Evolutionary conservation across 2,329 filamentous ascomycete genomes (phyloP), one percentile per base, ranked within the genome.

Genomic region (Davidsoniella neocaledoniae): DNA sequence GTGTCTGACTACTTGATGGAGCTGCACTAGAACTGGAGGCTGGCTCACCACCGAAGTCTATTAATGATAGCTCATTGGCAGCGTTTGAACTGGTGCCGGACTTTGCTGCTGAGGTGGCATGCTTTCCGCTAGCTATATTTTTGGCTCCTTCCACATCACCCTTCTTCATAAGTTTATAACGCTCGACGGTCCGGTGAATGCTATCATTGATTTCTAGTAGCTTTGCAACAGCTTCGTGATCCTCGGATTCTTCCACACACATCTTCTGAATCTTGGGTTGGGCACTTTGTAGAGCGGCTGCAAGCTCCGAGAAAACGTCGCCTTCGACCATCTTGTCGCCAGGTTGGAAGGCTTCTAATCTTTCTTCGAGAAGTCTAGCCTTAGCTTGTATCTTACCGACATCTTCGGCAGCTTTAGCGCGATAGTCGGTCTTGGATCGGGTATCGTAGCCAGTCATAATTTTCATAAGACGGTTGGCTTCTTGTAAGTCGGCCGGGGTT

Each of bases 261-360:
- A 98, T 98, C 67, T 86, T 95, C 63, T 96, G 90, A 56, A 98
- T 96, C 69, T 98, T 98, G 7, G 91, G 91, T 59, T 98, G 91
- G 2, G 91, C 91, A 60, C 83, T 95, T 63, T 86, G 85, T 43
- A 98, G 72, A 8, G 91, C 80, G 55, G 83, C 81, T 4, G 88
- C 88, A 49, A 98, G 74, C 69, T 98, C 91, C 70, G 88, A 75
- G 56, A 78, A 81, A 17, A 81, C 77, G 54, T 81, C 77, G 10
- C 76, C 76, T 16, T 81, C 77, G 17, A 66, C 62, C 66, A 96
- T 83, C 52, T 74, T 76, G 58, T 95, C 90, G 41, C 88, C 90
- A 0, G 80, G 75, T 59, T 82, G 76, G 64, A 93, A 86, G 23
- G 79, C 80, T 58, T 90, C 85, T 47, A 98, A 71, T 67, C 94